phyloP scores from a whole-genome alignment of 331 rosid genomes.

The Malus hybrid region DNA sequence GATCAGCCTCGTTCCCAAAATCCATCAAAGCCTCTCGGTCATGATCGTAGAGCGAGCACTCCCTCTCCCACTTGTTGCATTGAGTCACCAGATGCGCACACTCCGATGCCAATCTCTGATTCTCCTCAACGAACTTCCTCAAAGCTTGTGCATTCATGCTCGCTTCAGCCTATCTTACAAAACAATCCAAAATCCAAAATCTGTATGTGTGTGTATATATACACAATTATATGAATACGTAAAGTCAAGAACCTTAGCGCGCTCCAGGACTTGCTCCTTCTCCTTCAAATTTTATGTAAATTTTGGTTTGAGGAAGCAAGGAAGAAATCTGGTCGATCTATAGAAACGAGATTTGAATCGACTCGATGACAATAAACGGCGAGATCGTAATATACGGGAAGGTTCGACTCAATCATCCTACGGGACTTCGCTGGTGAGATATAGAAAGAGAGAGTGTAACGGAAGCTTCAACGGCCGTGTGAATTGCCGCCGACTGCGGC shows the following conservation, averaged over 20 bases:
- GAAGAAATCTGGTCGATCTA: no score
- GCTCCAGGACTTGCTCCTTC: slow-evolving; percentile 52
- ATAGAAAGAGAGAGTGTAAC: no score
- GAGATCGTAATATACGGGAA: no score
- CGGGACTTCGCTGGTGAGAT: no score
- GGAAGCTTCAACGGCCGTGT: no score
- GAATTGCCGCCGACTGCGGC: no score
- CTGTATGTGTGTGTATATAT: no score
- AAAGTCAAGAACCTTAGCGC: slow-evolving; percentile 42
- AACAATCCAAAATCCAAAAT: not conserved
- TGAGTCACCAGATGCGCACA: slow-evolving; percentile 44
- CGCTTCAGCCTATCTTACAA: slow-evolving; percentile 49
- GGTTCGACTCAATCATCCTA: no score
- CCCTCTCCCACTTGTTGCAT: slow-evolving; percentile 60
- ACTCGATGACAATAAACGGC: no score
- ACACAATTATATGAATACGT: not conserved
- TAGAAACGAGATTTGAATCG: no score
- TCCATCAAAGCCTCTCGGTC: slow-evolving; percentile 93
- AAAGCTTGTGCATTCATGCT: slow-evolving; percentile 69
- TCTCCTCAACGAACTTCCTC: slow-evolving; percentile 82
- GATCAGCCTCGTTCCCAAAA: slow-evolving; percentile 92
- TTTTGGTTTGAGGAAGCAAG: no score
- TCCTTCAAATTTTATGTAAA: slow-evolving; percentile 26
- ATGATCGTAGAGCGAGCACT: slow-evolving; percentile 63
- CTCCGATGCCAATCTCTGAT: slow-evolving; percentile 61